Conservation (phyloP, 2,329 filamentous ascomycete species). For the Emmonsiellopsis sp. region DNA sequence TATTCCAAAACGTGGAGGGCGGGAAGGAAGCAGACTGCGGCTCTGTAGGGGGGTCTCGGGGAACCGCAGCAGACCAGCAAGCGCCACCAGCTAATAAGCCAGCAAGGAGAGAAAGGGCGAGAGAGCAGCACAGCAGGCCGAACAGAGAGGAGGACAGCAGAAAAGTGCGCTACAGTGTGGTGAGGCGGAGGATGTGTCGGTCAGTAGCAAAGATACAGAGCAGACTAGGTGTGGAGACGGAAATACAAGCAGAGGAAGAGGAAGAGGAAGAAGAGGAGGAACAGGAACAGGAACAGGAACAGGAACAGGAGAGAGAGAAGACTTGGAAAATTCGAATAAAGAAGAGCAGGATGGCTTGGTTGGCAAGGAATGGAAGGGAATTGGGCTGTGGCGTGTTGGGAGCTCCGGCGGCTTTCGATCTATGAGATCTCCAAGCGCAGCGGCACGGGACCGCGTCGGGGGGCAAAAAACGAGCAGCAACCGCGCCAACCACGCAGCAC, state of each 20-base stretch:
- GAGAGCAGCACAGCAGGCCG: not conserved
- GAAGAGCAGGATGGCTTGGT: not conserved
- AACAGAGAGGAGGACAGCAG: not conserved
- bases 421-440: no score
- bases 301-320: slow-evolving; percentile 3
- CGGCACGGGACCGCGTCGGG: no score
- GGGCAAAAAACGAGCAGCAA: no score
- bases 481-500: no score
- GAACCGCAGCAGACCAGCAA: not conserved
- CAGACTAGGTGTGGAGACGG: slow-evolving; percentile 1
- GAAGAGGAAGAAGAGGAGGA: not conserved
- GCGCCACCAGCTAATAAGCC: not conserved
- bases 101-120: not conserved
- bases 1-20: not conserved
- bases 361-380: no score
- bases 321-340: not conserved
- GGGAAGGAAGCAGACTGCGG: not conserved
- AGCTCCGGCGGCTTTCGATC: no score
- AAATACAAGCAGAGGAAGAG: slow-evolving; percentile 4
- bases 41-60: not conserved
- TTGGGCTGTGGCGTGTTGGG: no score
- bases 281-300: slow-evolving; percentile 6
- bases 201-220: not conserved
- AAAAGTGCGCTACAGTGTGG: not conserved
- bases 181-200: not conserved